A percentile compares a stretch with the other conserved stretches of the same genome.
Evolutionary conservation across 768 basidiomycete species (phyloP).

Genomic region (Russula abietina): DNA sequence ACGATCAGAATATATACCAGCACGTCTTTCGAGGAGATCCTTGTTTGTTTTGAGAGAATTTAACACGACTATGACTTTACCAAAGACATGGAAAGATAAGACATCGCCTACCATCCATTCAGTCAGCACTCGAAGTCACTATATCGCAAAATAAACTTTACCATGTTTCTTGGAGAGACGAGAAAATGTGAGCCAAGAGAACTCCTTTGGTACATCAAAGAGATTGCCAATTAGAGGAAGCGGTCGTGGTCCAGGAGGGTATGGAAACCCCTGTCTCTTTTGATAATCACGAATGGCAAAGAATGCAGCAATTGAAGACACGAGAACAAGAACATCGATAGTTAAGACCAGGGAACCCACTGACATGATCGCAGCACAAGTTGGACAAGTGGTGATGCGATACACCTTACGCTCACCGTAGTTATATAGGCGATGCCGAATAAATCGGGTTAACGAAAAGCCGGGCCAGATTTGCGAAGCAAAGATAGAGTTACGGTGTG

Average conservation of each 20-base stretch:
- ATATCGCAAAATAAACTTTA: not conserved
- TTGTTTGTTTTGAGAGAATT: not conserved
- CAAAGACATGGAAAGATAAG: conserved; percentile 3
- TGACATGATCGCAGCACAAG: not conserved
- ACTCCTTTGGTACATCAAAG: conserved; percentile 5
- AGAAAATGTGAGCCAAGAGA: conserved; percentile 5
- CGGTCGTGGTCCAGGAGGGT: conserved; percentile 13
- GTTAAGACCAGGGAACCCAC: not conserved
- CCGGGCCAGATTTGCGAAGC: too few relatives aligned
- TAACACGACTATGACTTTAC: conserved; percentile 4
- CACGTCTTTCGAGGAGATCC: conserved; percentile 9
- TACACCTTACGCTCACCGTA: too few relatives aligned
- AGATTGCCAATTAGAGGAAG: conserved; percentile 13
- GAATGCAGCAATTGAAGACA: not conserved
- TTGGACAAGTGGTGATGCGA: not conserved
- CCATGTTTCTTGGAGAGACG: conserved; percentile 1
- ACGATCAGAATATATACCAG: conserved; percentile 6
- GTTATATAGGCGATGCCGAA: too few relatives aligned
- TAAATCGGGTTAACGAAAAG: too few relatives aligned
- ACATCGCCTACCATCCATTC: not conserved
- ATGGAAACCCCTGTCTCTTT: not conserved
- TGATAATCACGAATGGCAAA: not conserved
- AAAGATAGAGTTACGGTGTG: too few relatives aligned
- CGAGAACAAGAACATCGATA: not conserved
- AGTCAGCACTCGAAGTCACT: not conserved